phyloP scores from a whole-genome alignment of 2,329 filamentous ascomycete genomes.

The Trichoderma atrobrunneum region DNA sequence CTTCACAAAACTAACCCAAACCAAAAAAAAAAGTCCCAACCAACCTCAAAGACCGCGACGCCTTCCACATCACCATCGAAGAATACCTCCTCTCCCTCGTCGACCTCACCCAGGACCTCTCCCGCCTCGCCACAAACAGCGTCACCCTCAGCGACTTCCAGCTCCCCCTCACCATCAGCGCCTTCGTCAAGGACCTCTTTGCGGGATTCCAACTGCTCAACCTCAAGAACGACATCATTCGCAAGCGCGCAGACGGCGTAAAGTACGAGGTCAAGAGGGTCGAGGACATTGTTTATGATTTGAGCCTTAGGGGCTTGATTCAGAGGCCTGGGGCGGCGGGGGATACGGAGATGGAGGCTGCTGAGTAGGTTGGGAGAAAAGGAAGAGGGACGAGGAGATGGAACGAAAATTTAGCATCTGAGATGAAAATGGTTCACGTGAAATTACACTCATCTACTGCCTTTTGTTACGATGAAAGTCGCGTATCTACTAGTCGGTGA shows the following conservation, averaged over 20 bases:
- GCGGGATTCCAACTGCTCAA: slow-evolving; percentile 97
- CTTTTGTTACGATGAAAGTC: background rate
- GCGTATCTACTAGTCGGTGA: background rate
- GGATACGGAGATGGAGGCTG: slow-evolving; percentile 40
- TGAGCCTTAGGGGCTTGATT: slow-evolving; percentile 81
- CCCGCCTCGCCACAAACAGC: slow-evolving; percentile 87
- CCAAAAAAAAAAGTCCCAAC: slow-evolving; percentile 63
- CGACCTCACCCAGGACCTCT: slow-evolving; percentile 82
- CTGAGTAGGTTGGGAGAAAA: slow-evolving; percentile 20
- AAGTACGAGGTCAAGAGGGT: slow-evolving; percentile 99
- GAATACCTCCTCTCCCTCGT: slow-evolving; percentile 92
- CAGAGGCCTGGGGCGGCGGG: slow-evolving; percentile 44
- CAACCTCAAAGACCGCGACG: slow-evolving; percentile 84
- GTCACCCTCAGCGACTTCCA: slow-evolving; percentile 84
- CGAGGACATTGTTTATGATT: slow-evolving; percentile 95
- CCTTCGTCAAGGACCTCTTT: slow-evolving; percentile 92
- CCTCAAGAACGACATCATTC: slow-evolving; percentile 89
- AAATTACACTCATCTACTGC: background rate
- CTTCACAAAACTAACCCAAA: background rate
- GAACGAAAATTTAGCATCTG: background rate
- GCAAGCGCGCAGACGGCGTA: slow-evolving; percentile 85
- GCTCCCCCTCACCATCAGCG: slow-evolving; percentile 81
- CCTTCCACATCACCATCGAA: slow-evolving; percentile 94
- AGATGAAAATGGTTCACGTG: background rate
- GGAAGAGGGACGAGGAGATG: background rate